Evolutionary conservation across 805 yeast species (phyloP).

Genomic region (Candida palmyrensis): DNA sequence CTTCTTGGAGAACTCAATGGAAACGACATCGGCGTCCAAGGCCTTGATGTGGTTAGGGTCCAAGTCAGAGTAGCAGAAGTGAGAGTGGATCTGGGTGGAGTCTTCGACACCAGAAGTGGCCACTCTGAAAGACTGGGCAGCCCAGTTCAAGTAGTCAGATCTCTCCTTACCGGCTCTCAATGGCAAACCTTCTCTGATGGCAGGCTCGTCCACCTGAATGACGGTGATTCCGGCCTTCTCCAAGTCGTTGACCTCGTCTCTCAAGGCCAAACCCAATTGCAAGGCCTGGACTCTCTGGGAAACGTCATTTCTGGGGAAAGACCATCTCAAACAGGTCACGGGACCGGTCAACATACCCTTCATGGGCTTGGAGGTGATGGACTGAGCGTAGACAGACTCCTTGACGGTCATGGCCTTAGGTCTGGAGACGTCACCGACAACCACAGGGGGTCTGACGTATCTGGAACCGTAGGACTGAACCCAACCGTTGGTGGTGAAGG

Average conservation of each 20-base stretch:
- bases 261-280: slow-evolving; percentile 95
- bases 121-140: slow-evolving; percentile 99
- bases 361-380: slow-evolving; percentile 91
- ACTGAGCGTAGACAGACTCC: slow-evolving; percentile 99
- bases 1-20: slow-evolving; percentile 99
- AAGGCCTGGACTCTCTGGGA: slow-evolving; percentile 89
- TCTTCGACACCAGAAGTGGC: slow-evolving; percentile 97
- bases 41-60: slow-evolving; percentile 99
- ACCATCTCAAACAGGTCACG: slow-evolving; percentile 99
- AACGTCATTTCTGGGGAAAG: slow-evolving; percentile 99
- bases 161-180: slow-evolving; percentile 97
- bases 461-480: slow-evolving; percentile 99
- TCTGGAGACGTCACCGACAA: slow-evolving; percentile 98
- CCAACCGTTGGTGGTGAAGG: slow-evolving; percentile 99
- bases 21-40: slow-evolving; percentile 98
- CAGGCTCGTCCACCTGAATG: slow-evolving; percentile 99
- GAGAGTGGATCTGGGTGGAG: slow-evolving; percentile 97
- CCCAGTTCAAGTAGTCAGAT: slow-evolving; percentile 95
- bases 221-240: slow-evolving; percentile 98
- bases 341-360: slow-evolving; percentile 99
- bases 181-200: slow-evolving; percentile 99
- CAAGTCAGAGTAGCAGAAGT: slow-evolving; percentile 99
- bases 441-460: slow-evolving; percentile 99
- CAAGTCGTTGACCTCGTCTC: slow-evolving; percentile 97
- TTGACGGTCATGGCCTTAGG: slow-evolving; percentile 98